These are phyloP conservation scores for Globisporangium nodosum DNA, from an alignment of 352 stramenopile genomes.

Conservation along the genomic window DNA sequence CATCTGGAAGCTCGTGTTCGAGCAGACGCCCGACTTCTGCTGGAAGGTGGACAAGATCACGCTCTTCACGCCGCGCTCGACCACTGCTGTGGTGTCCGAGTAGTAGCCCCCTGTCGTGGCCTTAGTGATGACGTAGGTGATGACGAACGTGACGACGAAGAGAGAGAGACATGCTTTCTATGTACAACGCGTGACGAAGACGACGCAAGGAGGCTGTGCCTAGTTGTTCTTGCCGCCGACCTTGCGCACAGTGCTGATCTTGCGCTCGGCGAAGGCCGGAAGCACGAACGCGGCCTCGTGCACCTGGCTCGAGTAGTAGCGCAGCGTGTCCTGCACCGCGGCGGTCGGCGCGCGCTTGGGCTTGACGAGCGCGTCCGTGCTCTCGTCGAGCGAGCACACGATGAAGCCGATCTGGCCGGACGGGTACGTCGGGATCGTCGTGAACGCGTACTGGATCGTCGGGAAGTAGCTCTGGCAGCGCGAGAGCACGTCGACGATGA, in stretches of 20 bases:
- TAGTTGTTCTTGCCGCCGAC: constrained; percentile 11
- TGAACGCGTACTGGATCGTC: constrained; percentile 98
- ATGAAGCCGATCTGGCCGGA: constrained; percentile 99
- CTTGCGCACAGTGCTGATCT: constrained; percentile 78
- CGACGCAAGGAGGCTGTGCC: neutral
- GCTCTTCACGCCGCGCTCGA: constrained; percentile 38
- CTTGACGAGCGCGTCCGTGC: constrained; percentile 43
- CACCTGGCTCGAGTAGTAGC: constrained; percentile 94
- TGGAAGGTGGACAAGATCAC: constrained; percentile 82
- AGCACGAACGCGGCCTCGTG: constrained; percentile 97
- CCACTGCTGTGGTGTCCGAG: neutral
- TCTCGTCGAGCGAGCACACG: constrained; percentile 82
- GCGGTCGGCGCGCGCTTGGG: constrained; percentile 58
- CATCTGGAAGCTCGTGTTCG: constrained; percentile 70
- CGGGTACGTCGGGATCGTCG: constrained; percentile 98
- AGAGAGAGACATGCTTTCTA: neutral
- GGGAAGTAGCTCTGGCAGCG: constrained; percentile 90
- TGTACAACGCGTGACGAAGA: neutral
- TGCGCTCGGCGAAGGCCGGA: constrained; percentile 90
- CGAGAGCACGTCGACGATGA: constrained; percentile 94
- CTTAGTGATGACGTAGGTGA: no score
- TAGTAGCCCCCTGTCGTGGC: neutral
- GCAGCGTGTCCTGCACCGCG: constrained; percentile 68
- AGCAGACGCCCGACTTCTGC: constrained; percentile 71
- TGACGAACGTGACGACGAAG: neutral